Percentiles rank a stretch among this genome's conserved stretches.
Conservation (phyloP, 176 grass and related monocot species). For the Avena atlantica region DNA sequence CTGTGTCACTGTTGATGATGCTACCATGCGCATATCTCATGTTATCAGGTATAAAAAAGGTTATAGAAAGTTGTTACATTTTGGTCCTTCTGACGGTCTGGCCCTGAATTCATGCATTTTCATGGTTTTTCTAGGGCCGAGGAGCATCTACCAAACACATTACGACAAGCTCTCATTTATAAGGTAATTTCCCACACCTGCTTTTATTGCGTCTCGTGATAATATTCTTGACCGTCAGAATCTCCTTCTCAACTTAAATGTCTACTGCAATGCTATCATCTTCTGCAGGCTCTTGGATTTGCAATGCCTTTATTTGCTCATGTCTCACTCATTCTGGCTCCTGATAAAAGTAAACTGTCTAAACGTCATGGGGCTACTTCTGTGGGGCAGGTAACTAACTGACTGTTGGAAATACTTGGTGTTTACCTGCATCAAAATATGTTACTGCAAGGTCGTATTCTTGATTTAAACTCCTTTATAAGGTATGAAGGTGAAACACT, state of each 20-base stretch:
- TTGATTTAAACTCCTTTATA: not conserved
- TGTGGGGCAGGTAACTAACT: slow-evolving; percentile 78
- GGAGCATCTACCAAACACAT: slow-evolving; percentile 98
- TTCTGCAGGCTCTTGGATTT: slow-evolving; percentile 85
- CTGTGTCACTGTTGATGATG: slow-evolving; percentile 97
- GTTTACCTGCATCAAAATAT: slow-evolving; percentile 22
- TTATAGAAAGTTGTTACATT: not conserved
- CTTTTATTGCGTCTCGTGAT: slow-evolving; percentile 8
- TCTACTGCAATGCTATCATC: slow-evolving; percentile 12
- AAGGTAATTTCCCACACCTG: slow-evolving; percentile 59
- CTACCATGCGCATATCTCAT: slow-evolving; percentile 92
- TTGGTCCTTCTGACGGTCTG: slow-evolving; percentile 26
- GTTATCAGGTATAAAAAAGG: slow-evolving; percentile 82
- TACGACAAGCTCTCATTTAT: slow-evolving; percentile 95
- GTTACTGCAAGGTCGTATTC: not conserved
- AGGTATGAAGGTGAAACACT: not conserved
- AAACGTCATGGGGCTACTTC: slow-evolving; percentile 99
- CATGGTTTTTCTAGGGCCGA: slow-evolving; percentile 68
- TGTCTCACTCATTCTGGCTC: slow-evolving; percentile 95
- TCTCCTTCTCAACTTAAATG: not conserved
- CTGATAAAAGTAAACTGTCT: slow-evolving; percentile 98
- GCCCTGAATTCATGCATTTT: not conserved
- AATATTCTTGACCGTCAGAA: slow-evolving; percentile 4
- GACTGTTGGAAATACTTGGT: slow-evolving; percentile 7
- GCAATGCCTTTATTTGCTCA: slow-evolving; percentile 98